phyloP scores from a whole-genome alignment of 139 green algal genomes.

The Tetradesmus obliquus region DNA sequence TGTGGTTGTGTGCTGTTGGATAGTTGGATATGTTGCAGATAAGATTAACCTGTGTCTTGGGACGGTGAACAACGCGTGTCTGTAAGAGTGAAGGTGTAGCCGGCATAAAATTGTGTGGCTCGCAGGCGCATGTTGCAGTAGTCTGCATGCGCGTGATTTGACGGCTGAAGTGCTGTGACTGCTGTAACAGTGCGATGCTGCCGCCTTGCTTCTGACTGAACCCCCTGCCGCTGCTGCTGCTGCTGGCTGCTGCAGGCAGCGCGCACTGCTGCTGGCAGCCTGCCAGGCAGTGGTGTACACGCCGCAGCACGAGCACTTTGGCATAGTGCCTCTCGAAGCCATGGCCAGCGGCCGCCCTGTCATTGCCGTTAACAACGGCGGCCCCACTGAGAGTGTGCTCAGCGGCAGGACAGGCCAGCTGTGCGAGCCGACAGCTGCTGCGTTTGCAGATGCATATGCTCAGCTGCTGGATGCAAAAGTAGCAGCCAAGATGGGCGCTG shows the following conservation, averaged over 20 bases:
- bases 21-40: too few species aligned
- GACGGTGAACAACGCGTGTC: too few species aligned
- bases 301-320: conserved; percentile 96
- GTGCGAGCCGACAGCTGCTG: conserved; percentile 62
- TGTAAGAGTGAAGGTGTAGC: too few species aligned
- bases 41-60: too few species aligned
- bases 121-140: too few species aligned
- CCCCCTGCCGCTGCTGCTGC: background rate
- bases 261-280: conserved; percentile 74
- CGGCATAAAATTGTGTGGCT: too few species aligned
- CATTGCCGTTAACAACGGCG: conserved; percentile 89
- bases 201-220: background rate
- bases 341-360: conserved; percentile 91
- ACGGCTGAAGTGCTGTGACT: too few species aligned
- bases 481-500: conserved; percentile 64
- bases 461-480: conserved; percentile 49
- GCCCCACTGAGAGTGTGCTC: conserved; percentile 84
- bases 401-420: conserved; percentile 78
- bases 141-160: too few species aligned
- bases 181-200: too few species aligned
- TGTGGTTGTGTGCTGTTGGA: background rate
- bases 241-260: conserved; percentile 58
- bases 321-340: conserved; percentile 98
- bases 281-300: conserved; percentile 90
- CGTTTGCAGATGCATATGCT: conserved; percentile 47